Evolutionary conservation across 1,139 yeast species (phyloP), one percentile per base, ranked within the genome.

Genomic region (Meyerozyma carpophila): DNA sequence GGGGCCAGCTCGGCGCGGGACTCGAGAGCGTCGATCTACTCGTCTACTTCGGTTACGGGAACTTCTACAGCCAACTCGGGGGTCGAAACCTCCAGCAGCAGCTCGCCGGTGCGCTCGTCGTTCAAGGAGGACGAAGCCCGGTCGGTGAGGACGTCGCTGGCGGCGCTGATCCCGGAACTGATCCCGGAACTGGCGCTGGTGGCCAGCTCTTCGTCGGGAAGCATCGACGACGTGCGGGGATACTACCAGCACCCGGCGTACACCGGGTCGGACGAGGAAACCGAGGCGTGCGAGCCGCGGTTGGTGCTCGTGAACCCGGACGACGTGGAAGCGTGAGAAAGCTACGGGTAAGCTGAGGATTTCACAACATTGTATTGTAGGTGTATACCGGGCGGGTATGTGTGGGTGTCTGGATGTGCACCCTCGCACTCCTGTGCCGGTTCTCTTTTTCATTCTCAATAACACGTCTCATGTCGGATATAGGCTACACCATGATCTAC

Each of bases 301-400:
- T 68, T 85, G 51, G 81, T 77, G 46, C 78, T 85, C 42, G 91
- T 90, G 32, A 85, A 85, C 50, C 94, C 94, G 0, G 94, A 85
- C 46, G 37, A 34, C 2, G 10, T 14, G 34, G n/a, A n/a, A n/a
- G n/a, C n/a, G n/a, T n/a, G n/a, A n/a, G n/a, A n/a, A n/a, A n/a
- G n/a, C n/a, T n/a, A n/a, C n/a, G n/a, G n/a, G n/a, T n/a, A n/a
- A n/a, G n/a, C n/a, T n/a, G n/a, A n/a, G n/a, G n/a, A n/a, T n/a
- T n/a, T n/a, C n/a, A n/a, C n/a, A n/a, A n/a, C n/a, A n/a, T n/a
- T n/a, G n/a, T n/a, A n/a, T n/a, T n/a, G n/a, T n/a, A n/a, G n/a
- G n/a, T n/a, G n/a, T n/a, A n/a, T n/a, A n/a, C n/a, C n/a, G n/a
- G n/a, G n/a, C n/a, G n/a, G n/a, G n/a, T n/a, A n/a, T n/a, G n/a